Conservation (phyloP, 1,284 basidiomycete species). For the Apiotrichum montevideense region DNA sequence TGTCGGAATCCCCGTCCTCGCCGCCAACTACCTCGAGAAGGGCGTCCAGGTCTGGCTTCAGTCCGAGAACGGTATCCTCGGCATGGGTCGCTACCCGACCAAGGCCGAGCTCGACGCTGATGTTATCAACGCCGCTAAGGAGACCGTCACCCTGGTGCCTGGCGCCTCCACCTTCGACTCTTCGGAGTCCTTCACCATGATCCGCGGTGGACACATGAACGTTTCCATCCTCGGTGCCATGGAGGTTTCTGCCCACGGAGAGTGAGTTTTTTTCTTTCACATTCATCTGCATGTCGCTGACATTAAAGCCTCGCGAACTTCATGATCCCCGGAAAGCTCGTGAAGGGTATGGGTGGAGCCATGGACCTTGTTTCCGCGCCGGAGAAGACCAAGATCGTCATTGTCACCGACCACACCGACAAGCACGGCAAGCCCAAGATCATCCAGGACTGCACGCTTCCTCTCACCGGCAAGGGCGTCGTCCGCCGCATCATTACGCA, state of each 20-base stretch:
- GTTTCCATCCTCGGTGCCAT: slow-evolving; percentile 75
- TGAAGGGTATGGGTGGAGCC: slow-evolving; percentile 85
- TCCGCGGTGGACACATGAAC: slow-evolving; percentile 87
- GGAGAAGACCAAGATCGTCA: slow-evolving; percentile 63
- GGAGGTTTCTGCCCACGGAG: slow-evolving; percentile 65
- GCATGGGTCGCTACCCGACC: slow-evolving; percentile 91
- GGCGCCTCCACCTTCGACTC: slow-evolving; percentile 88
- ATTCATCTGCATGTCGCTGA: no score
- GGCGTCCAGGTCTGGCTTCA: slow-evolving; percentile 86
- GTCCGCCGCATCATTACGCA: slow-evolving; percentile 83
- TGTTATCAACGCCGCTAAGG: slow-evolving; percentile 92
- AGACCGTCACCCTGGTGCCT: slow-evolving; percentile 83
- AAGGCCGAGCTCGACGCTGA: slow-evolving; percentile 85
- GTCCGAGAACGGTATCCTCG: slow-evolving; percentile 90
- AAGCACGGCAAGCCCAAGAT: slow-evolving; percentile 86
- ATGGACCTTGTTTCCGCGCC: slow-evolving; percentile 54
- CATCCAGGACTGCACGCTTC: slow-evolving; percentile 69
- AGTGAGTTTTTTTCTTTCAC: slow-evolving; percentile 46
- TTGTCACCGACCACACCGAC: slow-evolving; percentile 55
- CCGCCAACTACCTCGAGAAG: slow-evolving; percentile 71
- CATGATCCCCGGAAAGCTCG: slow-evolving; percentile 87
- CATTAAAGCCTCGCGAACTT: slow-evolving; percentile 70
- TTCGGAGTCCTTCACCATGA: slow-evolving; percentile 87
- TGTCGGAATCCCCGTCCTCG: slow-evolving; percentile 86
- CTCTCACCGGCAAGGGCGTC: slow-evolving; percentile 65